Base-by-base conservation (phyloP, 306 rosid genomes). In the Notholithocarpus densiflorus region DNA sequence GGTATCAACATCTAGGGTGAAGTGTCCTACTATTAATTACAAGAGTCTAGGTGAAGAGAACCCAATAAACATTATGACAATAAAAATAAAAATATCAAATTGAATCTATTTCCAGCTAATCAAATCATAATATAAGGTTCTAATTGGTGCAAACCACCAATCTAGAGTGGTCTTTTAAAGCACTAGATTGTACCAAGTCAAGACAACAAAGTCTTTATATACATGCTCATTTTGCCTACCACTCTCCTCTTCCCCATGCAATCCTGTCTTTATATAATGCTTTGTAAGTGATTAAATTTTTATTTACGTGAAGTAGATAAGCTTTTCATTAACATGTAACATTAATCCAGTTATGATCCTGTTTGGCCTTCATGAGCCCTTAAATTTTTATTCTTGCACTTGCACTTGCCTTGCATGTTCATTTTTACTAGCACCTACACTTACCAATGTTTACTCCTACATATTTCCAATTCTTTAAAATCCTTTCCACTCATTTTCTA, bases 41-140 rank as follows among this genome's bases (percentile, higher is more conserved):
- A 29, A 76, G 9, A 73, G 84, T 81, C 82, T 64, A 77, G 81
- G 83, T 71, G 81, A 85, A 82, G 74, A 51, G 82, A 84, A 84
- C 84, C 84, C 37, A 31, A 48, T 52, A 32, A 31, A 75, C 57
- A 79, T 5, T 10, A 48, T 40, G 27, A n/a, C 3, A 55, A 11
- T 15, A 70, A 64, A 80, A 75, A 27, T 21, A 54, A 83, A 45
- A 7, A 20, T 4, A 32, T 56, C 34, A 57, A 73, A 73, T 24
- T 24, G 26, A 24, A 40, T 40, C 48, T 6, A 40, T 6, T 40
- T 40, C 48, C 52, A 13, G 62, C 82, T 80, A 80, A 75, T 83
- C 19, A 4, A 17, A 13, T 11, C 68, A 6, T 56, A 12, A 26
- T 20, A 3, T 0, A 54, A 19, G 26, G 7, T n/a, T 4, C 3